phyloP scores from a whole-genome alignment of 2,329 filamentous ascomycete species.

The Ceratocystis cacaofunesta region DNA sequence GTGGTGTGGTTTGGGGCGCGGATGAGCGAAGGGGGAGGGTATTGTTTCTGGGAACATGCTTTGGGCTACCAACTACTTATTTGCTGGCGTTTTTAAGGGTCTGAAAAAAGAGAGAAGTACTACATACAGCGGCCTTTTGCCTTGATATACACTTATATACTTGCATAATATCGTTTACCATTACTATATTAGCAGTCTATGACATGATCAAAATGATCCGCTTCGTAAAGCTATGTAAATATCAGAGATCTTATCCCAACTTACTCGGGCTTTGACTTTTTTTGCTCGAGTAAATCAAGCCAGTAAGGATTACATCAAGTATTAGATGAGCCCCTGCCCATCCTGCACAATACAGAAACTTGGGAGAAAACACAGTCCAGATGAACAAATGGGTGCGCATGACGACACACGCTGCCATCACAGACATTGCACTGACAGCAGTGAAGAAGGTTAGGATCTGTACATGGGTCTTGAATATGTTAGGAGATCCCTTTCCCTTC shows the following conservation, averaged over 20 bases:
- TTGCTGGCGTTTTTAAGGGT: conserved; percentile 17
- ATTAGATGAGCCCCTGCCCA: conserved; percentile 79
- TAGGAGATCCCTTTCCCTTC: conserved; percentile 19
- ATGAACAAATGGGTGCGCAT: conserved; percentile 87
- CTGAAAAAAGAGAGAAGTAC: conserved; percentile 17
- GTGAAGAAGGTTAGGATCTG: conserved; percentile 56
- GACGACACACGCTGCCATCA: conserved; percentile 79
- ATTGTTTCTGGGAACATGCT: conserved; percentile 3
- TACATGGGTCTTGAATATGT: conserved; percentile 35
- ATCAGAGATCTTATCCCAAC: background rate
- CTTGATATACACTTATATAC: conserved; percentile 6
- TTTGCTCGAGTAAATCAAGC: conserved; percentile 32
- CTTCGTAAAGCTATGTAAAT: background rate
- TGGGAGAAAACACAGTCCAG: conserved; percentile 97
- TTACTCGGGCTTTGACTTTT: too few species aligned
- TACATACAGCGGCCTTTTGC: conserved; percentile 12
- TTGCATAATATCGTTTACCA: background rate
- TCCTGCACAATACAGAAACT: conserved; percentile 81
- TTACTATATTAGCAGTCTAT: background rate
- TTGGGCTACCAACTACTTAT: background rate
- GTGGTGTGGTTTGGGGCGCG: background rate
- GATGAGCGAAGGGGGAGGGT: background rate
- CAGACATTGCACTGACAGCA: conserved; percentile 47
- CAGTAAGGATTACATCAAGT: conserved; percentile 51
- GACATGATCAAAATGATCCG: background rate